A percentile compares a stretch with the other conserved stretches of the same genome.
Evolutionary conservation across 2,329 filamentous ascomycete species (phyloP).

Genomic region (Fusarium sterilihyphosum): DNA sequence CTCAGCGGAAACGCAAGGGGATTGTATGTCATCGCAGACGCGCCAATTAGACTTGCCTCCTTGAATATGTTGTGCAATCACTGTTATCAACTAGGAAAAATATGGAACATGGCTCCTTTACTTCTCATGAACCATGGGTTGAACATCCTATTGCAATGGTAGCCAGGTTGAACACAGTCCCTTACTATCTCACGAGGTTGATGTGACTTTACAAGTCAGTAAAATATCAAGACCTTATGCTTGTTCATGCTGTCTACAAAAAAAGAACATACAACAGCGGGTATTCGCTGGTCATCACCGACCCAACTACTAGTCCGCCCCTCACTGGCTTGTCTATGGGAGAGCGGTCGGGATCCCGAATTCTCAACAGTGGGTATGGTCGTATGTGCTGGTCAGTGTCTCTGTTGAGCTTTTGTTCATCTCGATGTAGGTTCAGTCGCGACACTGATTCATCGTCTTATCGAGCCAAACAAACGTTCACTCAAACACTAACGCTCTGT

Average conservation of each 20-base stretch:
- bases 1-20: rapidly evolving
- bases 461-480: too few relatives aligned
- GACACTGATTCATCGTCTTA: not conserved
- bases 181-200: not conserved
- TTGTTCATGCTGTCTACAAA: not conserved
- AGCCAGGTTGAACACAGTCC: not conserved
- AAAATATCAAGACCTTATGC: not conserved
- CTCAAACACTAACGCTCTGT: not conserved
- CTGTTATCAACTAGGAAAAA: rapidly evolving
- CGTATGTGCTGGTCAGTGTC: not conserved
- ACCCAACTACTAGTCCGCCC: conserved; percentile 6
- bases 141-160: too few relatives aligned
- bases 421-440: not conserved
- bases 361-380: conserved; percentile 9
- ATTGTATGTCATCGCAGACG: rapidly evolving
- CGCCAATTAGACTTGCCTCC: rapidly evolving
- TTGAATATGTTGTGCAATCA: rapidly evolving
- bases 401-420: not conserved
- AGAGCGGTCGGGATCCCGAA: conserved; percentile 6
- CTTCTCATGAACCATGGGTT: too few relatives aligned
- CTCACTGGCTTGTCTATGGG: conserved; percentile 7
- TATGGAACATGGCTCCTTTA: not conserved
- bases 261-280: conserved; percentile 5
- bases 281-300: conserved; percentile 3
- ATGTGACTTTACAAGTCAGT: too few relatives aligned